Evolutionary conservation across 805 yeast genomes (phyloP), one percentile per base, ranked within the genome.

Genomic region (Brettanomyces nanus): DNA sequence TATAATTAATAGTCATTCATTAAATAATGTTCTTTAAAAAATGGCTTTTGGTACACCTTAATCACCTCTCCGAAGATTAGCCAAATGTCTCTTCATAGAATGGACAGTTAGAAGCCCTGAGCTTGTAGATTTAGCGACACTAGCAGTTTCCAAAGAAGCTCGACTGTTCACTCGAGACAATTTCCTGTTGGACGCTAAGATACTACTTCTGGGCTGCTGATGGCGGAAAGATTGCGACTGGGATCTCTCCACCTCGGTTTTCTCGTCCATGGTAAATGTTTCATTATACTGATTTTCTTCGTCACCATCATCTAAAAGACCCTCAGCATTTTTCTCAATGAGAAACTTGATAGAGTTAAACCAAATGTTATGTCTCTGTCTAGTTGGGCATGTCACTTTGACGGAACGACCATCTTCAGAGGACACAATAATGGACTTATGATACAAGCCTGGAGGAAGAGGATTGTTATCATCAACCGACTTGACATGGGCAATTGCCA

Each of bases 311-410:
- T 71, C 59, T 11, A 67, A 61, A 37, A 77, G 60, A 25, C 79
- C 85, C 36, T 73, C 80, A 50, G 75, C 61, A 42, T 70, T 77
- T 53, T 84, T 65, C 53, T 77, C 80, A 28, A 86, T 62, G 61
- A 89, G 61, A 53, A 82, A 89, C 38, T 82, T 71, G 44, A 90
- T 65, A 0, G 95, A 84, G 51, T 85, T 81, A 57, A 70, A 80
- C 98, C 98, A 90, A 28, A 86, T 77, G 52, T 85, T 85, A 57
- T 90, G 97, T 31, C 95, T 75, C 46, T 79, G 80, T 53, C 92
- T 72, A 1, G 86, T 84, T 5, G 92, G 79, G 61, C 97, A 89
- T 0, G 97, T 90, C 37, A 90, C 65, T 59, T 80, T 85, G 47
- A 90, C 62, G 4, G 75, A 63, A 37, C 80, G 73, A 5, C 33